These are phyloP conservation scores for Cadophora sp. DNA, from an alignment of 2,329 filamentous ascomycete genomes.

Conservation along the genomic window DNA sequence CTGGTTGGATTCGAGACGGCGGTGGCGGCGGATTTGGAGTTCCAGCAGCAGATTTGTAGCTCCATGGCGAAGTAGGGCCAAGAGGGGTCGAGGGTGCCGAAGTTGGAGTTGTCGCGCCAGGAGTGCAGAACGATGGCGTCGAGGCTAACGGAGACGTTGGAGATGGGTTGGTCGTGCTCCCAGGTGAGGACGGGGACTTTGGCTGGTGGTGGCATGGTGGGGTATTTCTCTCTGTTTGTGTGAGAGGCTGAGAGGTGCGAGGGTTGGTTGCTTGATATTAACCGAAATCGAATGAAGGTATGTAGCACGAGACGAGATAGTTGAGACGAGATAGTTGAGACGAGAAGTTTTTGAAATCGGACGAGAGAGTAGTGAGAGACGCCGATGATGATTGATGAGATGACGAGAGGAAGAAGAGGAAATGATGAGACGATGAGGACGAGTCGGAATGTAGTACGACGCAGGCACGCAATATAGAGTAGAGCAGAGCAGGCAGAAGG, in stretches of 20 bases:
- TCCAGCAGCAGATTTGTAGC: conserved; percentile 28
- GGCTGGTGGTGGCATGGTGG: conserved; percentile 27
- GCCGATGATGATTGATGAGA: neutral
- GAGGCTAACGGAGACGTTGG: conserved; percentile 28
- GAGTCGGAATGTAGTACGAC: neutral
- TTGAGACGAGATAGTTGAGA: conserved; percentile 1
- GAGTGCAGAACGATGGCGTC: conserved; percentile 31
- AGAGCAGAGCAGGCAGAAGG: neutral
- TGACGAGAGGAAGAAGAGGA: conserved; percentile 9
- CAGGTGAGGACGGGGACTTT: conserved; percentile 24
- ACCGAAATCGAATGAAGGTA: conserved; percentile 3
- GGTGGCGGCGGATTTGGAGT: neutral
- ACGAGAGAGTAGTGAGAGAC: conserved; percentile 10
- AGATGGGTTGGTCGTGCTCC: conserved; percentile 26
- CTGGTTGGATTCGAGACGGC: conserved; percentile 8
- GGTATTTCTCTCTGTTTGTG: neutral
- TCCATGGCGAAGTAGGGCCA: conserved; percentile 33
- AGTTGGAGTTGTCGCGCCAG: conserved; percentile 32
- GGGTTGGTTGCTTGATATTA: neutral
- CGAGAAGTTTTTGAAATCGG: neutral
- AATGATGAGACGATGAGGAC: conserved; percentile 6
- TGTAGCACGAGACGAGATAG: conserved; percentile 4
- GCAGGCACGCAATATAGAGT: neutral
- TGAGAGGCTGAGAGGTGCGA: neutral
- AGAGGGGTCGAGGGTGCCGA: conserved; percentile 24